Base-by-base conservation (phyloP, 2,329 filamentous ascomycete genomes). In the Paecilomyces variotii region DNA sequence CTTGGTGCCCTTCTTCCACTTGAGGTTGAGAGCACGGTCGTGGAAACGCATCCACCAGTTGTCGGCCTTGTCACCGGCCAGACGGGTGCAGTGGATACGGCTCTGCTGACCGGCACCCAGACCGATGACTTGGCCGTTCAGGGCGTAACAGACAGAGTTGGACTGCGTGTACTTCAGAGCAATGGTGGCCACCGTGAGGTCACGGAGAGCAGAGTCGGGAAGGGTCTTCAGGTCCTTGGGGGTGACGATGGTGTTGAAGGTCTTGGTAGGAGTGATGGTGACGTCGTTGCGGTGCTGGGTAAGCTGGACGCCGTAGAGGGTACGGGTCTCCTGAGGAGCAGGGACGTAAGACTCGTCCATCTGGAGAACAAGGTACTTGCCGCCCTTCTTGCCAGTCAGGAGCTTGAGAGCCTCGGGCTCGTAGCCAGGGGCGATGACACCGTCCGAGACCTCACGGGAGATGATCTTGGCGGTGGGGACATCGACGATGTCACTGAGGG, bases 11-110 rank as follows among this genome's bases (percentile, higher is more conserved):
- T 94, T 93, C 84, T 96, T 97, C 90, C 91, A 99, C 80, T 93
- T 90, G 74, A 99, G 88, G 71, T 80, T 82, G 55, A 97, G 83
- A 11, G 94, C 90, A 56, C 90, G 88, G 67, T 90, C 87, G 80
- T 97, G 90, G 86, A 97, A 97, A 70, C 94, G 89, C 82, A 99
- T 89, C 94, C 93, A 99, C 93, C 93, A 97, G 82, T 96, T 97
- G 78, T 99, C 94, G 54, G 92, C 91, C 83, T 99, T 99, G 81
- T 97, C 93, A 61, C 94, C 94, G 10, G 94, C 94, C 56, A 99
- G 85, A 65, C 94, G 88, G 50, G 94, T 99, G 85, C 94, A 99
- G 83, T 99, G 94, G 68, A 99, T 99, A 67, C 94, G 89, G 62
- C 90, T 96, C 79, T 99, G 94, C 78, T 99, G 94, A 61, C 94